Conservation (phyloP, 352 stramenopile genomes). For the Phytophthora idaei region DNA sequence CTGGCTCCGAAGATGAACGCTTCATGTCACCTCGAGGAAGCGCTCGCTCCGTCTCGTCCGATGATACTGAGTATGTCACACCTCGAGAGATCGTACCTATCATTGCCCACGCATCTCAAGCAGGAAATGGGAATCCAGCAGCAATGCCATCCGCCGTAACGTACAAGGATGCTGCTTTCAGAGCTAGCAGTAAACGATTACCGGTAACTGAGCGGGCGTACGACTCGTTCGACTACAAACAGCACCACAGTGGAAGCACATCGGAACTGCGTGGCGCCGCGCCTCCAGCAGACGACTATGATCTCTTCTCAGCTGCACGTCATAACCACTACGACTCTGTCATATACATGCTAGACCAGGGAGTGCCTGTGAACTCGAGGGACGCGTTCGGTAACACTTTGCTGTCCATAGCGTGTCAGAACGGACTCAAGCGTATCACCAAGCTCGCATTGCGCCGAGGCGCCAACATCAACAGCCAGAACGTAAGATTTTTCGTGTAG, state of each 20-base stretch:
- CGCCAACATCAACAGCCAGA: conserved; percentile 89
- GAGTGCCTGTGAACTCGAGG: conserved; percentile 76
- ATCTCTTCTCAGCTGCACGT: conserved; percentile 86
- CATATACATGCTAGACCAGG: conserved; percentile 83
- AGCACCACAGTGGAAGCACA: conserved; percentile 12
- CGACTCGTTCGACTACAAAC: conserved; percentile 43
- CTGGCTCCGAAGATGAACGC: conserved; percentile 62
- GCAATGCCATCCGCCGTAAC: conserved; percentile 3
- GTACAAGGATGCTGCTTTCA: conserved; percentile 34
- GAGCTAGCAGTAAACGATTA: conserved; percentile 27
- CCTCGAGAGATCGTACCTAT: conserved; percentile 45
- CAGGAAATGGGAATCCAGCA: not conserved
- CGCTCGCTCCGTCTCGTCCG: conserved; percentile 65
- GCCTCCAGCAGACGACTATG: conserved; percentile 53
- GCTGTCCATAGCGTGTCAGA: conserved; percentile 89
- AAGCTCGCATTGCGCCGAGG: conserved; percentile 86
- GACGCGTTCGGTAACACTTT: conserved; percentile 88
- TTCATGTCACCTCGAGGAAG: conserved; percentile 63
- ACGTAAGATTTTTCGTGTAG: conserved; percentile 44
- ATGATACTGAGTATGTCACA: conserved; percentile 66
- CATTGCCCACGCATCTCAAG: conserved; percentile 7
- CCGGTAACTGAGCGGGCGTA: conserved; percentile 19
- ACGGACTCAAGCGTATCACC: conserved; percentile 89
- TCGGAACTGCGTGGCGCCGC: conserved; percentile 20
- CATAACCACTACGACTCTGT: conserved; percentile 90